These are phyloP conservation scores for Didymella sp. DNA, from an alignment of 2,329 filamentous ascomycete genomes.

Conservation along the genomic window DNA sequence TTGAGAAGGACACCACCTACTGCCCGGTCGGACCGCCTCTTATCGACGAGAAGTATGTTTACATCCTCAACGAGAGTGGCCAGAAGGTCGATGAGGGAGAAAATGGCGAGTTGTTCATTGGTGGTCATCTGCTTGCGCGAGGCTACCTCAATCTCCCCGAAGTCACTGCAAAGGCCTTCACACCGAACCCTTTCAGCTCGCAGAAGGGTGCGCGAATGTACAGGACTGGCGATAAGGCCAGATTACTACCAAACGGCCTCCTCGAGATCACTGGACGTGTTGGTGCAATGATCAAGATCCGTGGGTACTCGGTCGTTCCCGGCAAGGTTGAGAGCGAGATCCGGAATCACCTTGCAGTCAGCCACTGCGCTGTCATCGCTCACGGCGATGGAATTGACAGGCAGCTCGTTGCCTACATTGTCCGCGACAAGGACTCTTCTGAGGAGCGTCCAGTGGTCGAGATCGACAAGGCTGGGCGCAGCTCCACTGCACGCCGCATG, in stretches of 20 bases:
- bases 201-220: constrained; percentile 73
- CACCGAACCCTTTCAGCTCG: constrained; percentile 67
- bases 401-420: constrained; percentile 78
- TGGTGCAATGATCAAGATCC: constrained; percentile 81
- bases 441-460: constrained; percentile 67
- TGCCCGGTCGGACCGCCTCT: constrained; percentile 77
- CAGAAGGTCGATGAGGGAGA: constrained; percentile 66
- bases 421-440: constrained; percentile 67
- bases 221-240: constrained; percentile 74
- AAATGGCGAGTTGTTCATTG: constrained; percentile 77
- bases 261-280: constrained; percentile 79
- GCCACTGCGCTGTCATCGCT: constrained; percentile 74
- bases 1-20: constrained; percentile 66
- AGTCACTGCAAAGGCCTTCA: constrained; percentile 75
- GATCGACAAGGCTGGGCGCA: constrained; percentile 74
- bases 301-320: constrained; percentile 79
- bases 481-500: constrained; percentile 69
- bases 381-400: constrained; percentile 77
- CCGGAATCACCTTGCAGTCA: constrained; percentile 71
- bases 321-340: constrained; percentile 79
- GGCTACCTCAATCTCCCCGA: constrained; percentile 83
- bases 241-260: constrained; percentile 69
- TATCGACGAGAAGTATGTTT: constrained; percentile 68
- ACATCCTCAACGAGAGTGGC: constrained; percentile 74
- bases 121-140: constrained; percentile 71